phyloP scores from a whole-genome alignment of 148 eudicot genomes.

The Amaranthus palmeri region DNA sequence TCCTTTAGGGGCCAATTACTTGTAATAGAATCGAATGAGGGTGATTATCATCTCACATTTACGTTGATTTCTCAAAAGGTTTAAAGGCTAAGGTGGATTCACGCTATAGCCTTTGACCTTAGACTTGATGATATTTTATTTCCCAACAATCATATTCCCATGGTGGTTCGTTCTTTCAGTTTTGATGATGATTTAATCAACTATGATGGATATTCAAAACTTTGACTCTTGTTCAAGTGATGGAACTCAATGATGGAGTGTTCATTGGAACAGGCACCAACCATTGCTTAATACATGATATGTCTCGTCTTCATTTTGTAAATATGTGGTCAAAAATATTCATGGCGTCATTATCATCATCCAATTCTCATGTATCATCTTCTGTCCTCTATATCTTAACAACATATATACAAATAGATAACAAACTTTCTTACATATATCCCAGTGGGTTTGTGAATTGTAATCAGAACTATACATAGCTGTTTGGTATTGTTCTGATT shows the following conservation, averaged over 20 bases:
- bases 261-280: slow-evolving; percentile 46
- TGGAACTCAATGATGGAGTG: slow-evolving; percentile 50
- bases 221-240: slow-evolving; percentile 46
- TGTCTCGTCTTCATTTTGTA: not conserved
- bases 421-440: slow-evolving; percentile 23
- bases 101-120: slow-evolving; percentile 28
- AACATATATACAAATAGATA: too few species aligned
- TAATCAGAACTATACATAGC: slow-evolving; percentile 39
- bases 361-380: slow-evolving; percentile 19
- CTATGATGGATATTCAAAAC: slow-evolving; percentile 39
- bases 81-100: slow-evolving; percentile 33
- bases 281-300: slow-evolving; percentile 40
- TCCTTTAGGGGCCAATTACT: slow-evolving; percentile 22
- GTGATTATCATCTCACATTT: slow-evolving; percentile 9
- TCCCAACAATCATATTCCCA: slow-evolving; percentile 26
- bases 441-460: slow-evolving; percentile 3
- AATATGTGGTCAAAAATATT: slow-evolving; percentile 31
- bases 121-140: slow-evolving; percentile 19
- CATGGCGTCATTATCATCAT: not conserved
- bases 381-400: too few species aligned
- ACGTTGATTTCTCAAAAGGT: slow-evolving; percentile 31
- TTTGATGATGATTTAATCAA: slow-evolving; percentile 23
- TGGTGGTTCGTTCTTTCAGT: slow-evolving; percentile 24
- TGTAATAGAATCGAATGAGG: not conserved
- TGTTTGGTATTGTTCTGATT: slow-evolving; percentile 6